Conservation (phyloP, 768 basidiomycete genomes). For the Leccinum disarticulatum region DNA sequence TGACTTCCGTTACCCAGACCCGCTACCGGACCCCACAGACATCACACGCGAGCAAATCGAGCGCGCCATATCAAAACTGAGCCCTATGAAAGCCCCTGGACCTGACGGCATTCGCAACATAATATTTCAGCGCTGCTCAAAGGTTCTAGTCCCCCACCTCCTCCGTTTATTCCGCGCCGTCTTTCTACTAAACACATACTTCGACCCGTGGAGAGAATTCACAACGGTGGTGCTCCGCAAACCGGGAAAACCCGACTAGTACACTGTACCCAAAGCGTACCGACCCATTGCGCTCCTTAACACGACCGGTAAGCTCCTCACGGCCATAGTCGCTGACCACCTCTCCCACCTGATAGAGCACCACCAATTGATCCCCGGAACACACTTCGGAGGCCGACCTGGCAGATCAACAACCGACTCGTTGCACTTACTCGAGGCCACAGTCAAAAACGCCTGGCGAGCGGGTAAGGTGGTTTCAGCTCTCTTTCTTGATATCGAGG, state of each 20-base stretch:
- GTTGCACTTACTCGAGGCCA: not conserved
- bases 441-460: not conserved
- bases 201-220: too few relatives aligned
- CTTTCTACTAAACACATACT: too few relatives aligned
- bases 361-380: not conserved
- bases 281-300: not conserved
- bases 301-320: not conserved
- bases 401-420: not conserved
- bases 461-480: not conserved
- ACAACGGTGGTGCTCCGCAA: not conserved
- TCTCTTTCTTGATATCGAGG: conserved; percentile 7
- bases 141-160: not conserved
- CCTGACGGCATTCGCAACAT: not conserved
- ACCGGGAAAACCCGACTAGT: not conserved
- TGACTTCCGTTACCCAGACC: too few relatives aligned
- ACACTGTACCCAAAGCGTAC: not conserved
- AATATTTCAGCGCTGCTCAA: not conserved
- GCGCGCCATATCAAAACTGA: not conserved
- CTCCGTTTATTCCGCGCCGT: too few relatives aligned
- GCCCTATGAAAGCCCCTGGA: not conserved
- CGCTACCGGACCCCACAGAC: not conserved
- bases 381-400: not conserved
- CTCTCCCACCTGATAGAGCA: not conserved
- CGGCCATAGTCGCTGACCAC: not conserved
- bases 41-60: not conserved